Percentiles rank a stretch among this genome's conserved stretches.
Conservation (phyloP, 345 rosid species). For the Eucalyptus marginata region DNA sequence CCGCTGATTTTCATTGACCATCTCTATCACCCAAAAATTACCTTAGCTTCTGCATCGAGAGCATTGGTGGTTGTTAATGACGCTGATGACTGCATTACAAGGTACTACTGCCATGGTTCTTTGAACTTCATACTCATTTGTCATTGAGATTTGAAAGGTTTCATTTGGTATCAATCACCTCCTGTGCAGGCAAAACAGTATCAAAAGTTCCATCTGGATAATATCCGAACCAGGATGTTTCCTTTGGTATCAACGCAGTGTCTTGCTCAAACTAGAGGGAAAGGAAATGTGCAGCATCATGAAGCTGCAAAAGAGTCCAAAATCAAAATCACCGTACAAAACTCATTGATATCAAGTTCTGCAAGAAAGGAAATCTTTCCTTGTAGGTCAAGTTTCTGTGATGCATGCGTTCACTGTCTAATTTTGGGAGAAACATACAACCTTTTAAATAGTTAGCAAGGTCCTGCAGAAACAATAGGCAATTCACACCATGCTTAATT, state of each 20-base stretch:
- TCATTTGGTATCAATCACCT: conserved; percentile 34
- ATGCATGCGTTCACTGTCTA: conserved; percentile 45
- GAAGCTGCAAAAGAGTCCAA: background rate
- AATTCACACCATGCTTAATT: background rate
- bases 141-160: background rate
- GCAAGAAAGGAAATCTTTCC: conserved; percentile 59
- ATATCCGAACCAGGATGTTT: conserved; percentile 83
- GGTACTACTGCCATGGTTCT: background rate
- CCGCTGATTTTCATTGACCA: background rate
- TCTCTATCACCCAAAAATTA: background rate
- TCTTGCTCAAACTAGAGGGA: conserved; percentile 66
- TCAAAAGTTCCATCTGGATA: conserved; percentile 57
- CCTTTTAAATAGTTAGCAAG: conserved; percentile 34
- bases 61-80: background rate
- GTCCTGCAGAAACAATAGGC: conserved; percentile 7
- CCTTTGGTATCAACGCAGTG: conserved; percentile 61
- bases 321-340: background rate
- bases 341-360: conserved; percentile 61
- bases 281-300: background rate
- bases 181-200: conserved; percentile 40
- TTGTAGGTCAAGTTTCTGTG: conserved; percentile 60
- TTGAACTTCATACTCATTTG: background rate
- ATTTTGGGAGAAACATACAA: conserved; percentile 66
- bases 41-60: background rate
- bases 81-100: background rate